Percentiles rank a stretch among this genome's conserved stretches.
These are phyloP conservation scores for Ceratocystis cubensis DNA, from an alignment of 2,329 filamentous ascomycete genomes.

Conservation along the genomic window DNA sequence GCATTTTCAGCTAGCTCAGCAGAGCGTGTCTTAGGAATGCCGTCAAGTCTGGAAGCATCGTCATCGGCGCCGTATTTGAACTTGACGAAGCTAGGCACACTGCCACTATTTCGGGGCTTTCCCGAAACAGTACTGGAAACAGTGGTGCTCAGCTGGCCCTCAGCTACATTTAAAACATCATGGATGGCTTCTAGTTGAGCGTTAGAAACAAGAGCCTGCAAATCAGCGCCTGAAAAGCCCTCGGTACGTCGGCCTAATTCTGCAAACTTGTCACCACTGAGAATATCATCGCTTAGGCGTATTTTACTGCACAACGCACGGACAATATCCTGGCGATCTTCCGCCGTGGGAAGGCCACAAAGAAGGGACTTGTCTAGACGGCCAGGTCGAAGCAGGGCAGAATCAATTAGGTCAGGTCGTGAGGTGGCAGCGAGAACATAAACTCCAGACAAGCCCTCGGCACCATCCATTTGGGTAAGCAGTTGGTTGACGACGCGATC, in stretches of 20 bases:
- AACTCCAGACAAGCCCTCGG: constrained; percentile 85
- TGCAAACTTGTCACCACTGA: constrained; percentile 43
- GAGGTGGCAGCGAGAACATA: constrained; percentile 94
- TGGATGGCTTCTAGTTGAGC: constrained; percentile 96
- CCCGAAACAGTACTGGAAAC: constrained; percentile 25
- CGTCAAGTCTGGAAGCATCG: constrained; percentile 29
- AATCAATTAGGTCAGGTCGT: constrained; percentile 87
- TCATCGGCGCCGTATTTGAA: constrained; percentile 65
- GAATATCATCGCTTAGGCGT: constrained; percentile 55
- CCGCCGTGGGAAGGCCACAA: constrained; percentile 70
- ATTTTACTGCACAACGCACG: constrained; percentile 72
- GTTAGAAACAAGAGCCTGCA: constrained; percentile 91
- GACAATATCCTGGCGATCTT: constrained; percentile 82
- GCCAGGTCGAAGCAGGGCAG: constrained; percentile 79
- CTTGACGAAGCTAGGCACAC: constrained; percentile 53
- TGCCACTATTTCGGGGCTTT: constrained; percentile 21
- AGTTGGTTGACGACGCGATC: constrained; percentile 97
- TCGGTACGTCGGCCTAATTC: constrained; percentile 71
- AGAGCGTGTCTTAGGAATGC: constrained; percentile 38
- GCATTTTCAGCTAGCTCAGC: constrained; percentile 60
- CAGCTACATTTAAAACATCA: constrained; percentile 59
- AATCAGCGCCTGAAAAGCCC: constrained; percentile 85
- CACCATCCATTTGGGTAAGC: constrained; percentile 96
- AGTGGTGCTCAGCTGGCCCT: constrained; percentile 28
- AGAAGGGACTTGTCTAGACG: constrained; percentile 86